Evolutionary conservation across 2,329 filamentous ascomycete species (phyloP).

Genomic region (Periglandula ipomoeae): DNA sequence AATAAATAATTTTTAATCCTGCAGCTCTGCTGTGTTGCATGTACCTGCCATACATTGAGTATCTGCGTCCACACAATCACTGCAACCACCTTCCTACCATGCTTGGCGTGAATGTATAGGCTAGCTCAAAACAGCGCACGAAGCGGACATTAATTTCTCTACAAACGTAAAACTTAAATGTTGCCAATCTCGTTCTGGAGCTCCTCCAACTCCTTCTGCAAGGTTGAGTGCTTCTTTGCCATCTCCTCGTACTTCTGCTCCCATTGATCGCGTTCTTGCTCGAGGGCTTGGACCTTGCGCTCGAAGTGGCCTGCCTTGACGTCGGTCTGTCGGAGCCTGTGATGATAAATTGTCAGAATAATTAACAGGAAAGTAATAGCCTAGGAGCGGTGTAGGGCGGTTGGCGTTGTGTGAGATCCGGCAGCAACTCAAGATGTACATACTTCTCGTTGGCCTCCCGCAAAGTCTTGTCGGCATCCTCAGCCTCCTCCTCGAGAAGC

Average conservation of each 20-base stretch:
- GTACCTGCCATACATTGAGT: slow-evolving; percentile 17
- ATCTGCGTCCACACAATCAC: slow-evolving; percentile 14
- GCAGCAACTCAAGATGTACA: slow-evolving; percentile 25
- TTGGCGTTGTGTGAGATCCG: background rate
- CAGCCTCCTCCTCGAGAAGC: slow-evolving; percentile 94
- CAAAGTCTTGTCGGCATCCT: slow-evolving; percentile 91
- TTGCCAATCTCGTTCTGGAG: slow-evolving; percentile 88
- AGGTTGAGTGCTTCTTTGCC: slow-evolving; percentile 72
- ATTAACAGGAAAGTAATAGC: background rate
- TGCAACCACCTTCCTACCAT: background rate
- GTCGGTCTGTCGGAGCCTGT: slow-evolving; percentile 94
- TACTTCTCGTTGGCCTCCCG: slow-evolving; percentile 99
- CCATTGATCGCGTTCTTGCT: slow-evolving; percentile 86
- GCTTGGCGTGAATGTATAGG: background rate
- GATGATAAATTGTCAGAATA: slow-evolving; percentile 12
- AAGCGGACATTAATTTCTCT: slow-evolving; percentile 12
- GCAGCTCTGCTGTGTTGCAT: slow-evolving; percentile 20
- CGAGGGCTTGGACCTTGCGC: slow-evolving; percentile 96
- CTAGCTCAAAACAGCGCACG: background rate
- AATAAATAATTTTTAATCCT: slow-evolving; percentile 21
- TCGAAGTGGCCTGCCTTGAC: slow-evolving; percentile 99
- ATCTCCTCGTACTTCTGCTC: slow-evolving; percentile 98
- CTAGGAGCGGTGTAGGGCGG: background rate
- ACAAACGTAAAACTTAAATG: slow-evolving; percentile 55
- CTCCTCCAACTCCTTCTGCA: slow-evolving; percentile 86